These are phyloP conservation scores for Aspergillus tamarii DNA, from an alignment of 2,329 filamentous ascomycete species.

Conservation along the genomic window DNA sequence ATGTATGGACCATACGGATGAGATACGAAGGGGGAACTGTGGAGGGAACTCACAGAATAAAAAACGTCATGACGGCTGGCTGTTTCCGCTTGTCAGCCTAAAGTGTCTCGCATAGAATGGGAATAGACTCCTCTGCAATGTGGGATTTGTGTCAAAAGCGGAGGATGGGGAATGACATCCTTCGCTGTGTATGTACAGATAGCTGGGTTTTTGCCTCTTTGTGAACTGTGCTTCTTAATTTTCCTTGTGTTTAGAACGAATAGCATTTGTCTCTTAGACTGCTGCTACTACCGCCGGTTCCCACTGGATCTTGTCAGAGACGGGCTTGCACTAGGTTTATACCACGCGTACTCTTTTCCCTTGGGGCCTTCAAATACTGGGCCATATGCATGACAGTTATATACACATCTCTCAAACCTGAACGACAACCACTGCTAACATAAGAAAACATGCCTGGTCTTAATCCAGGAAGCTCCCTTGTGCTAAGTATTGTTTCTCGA, in stretches of 20 bases:
- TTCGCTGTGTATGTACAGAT: conserved; percentile 46
- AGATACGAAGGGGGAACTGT: conserved; percentile 15
- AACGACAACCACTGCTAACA: not conserved
- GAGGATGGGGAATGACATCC: conserved; percentile 25
- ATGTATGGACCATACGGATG: conserved; percentile 10
- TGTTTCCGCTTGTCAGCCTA: conserved; percentile 3
- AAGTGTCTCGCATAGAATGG: conserved; percentile 7
- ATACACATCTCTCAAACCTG: not conserved
- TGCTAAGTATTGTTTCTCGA: not conserved
- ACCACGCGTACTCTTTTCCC: not conserved
- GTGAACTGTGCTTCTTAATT: conserved; percentile 38
- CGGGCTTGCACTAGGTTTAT: not conserved
- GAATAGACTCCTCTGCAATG: conserved; percentile 13
- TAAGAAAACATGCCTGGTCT: not conserved
- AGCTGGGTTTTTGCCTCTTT: conserved; percentile 42
- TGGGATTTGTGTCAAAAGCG: conserved; percentile 17
- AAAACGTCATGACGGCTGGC: not conserved
- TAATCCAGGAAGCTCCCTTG: not conserved
- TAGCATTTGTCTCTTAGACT: conserved; percentile 34
- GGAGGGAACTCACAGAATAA: conserved; percentile 7
- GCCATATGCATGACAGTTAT: not conserved
- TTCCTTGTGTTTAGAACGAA: conserved; percentile 38
- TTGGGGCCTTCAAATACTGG: not conserved
- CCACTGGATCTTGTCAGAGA: not conserved
- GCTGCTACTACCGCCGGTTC: not conserved